Evolutionary conservation across 2,329 filamentous ascomycete genomes (phyloP), one percentile per base, ranked within the genome.

Genomic region (Alternaria dauci): DNA sequence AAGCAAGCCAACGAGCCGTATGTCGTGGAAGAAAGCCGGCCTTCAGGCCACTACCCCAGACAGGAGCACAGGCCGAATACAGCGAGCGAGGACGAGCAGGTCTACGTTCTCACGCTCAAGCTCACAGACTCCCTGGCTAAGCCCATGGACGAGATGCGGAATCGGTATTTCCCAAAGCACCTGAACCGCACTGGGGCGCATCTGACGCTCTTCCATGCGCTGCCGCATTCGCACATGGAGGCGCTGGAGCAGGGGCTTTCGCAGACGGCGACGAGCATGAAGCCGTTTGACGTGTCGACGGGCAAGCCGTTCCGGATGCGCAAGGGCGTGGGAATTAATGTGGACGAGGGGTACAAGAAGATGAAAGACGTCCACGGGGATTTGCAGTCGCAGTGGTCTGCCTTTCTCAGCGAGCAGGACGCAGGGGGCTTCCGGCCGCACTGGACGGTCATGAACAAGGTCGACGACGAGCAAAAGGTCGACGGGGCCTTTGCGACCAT

Each of bases 391-490:
- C 66, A 68, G 14, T 83, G 81, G 81, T 53, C 68, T 30, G 57
- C 70, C 4, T 81, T 76, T 25, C 63, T 83, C 12, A 82, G 79
- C 39, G 74, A 78, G 59, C 81, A 82, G 67, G 81, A 83, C 63
- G 70, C 69, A n/a, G 75, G 75, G 3, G 76, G 74, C 0, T 79
- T 77, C 66, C 71, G 71, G 7, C 74, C 79, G 8, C 81, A 82
- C 53, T 83, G 81, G 73, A 83, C 81, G 11, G 74, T 82, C 16
- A 82, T 82, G 81, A 82, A 82, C 58, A 82, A 82, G 62, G 80
- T 81, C 3, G 76, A 80, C 39, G 78, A 81, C n/a, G 75, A 79
- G 54, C 63, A 67, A 14, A 75, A 74, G 44, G 78, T 82, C 0
- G 59, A 71, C 23, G 66, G 70, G 18, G 76, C 79, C n/a, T 76